phyloP scores from a whole-genome alignment of 176 grass and related monocot species.

The Phragmites australis region DNA sequence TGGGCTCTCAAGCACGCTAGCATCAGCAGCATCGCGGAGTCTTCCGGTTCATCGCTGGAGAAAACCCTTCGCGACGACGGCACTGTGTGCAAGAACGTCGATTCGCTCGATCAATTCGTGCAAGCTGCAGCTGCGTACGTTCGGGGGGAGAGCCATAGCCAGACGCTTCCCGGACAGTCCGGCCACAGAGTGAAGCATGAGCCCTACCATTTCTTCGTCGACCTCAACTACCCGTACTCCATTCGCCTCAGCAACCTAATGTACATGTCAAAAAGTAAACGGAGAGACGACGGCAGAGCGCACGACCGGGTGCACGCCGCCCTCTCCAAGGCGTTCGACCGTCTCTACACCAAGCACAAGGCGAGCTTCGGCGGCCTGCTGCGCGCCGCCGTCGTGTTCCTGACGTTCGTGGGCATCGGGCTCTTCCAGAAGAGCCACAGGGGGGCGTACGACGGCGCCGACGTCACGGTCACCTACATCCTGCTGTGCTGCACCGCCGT shows the following conservation, averaged over 20 bases:
- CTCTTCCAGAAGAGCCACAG: neutral
- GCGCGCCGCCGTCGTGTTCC: neutral
- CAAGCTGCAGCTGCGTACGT: neutral
- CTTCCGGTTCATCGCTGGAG: neutral
- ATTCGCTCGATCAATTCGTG: neutral
- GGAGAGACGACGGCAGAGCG: neutral
- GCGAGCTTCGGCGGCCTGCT: neutral
- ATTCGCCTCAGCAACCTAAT: neutral
- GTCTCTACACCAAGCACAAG: conserved; percentile 11
- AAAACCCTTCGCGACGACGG: neutral
- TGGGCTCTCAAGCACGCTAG: neutral
- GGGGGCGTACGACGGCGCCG: neutral
- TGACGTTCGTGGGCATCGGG: neutral
- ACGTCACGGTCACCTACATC: conserved; percentile 16
- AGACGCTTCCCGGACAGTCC: no score
- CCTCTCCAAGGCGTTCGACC: neutral
- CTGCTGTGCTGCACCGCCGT: neutral
- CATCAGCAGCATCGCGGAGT: neutral
- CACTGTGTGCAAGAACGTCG: rapidly evolving
- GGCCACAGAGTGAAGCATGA: neutral
- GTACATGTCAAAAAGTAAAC: neutral
- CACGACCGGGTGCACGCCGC: neutral
- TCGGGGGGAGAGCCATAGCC: no score
- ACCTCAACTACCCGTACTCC: conserved; percentile 11
- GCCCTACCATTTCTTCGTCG: conserved; percentile 9